A percentile compares a stretch with the other conserved stretches of the same genome.
Conservation (phyloP, 345 rosid genomes). For the Salix arbutifolia region DNA sequence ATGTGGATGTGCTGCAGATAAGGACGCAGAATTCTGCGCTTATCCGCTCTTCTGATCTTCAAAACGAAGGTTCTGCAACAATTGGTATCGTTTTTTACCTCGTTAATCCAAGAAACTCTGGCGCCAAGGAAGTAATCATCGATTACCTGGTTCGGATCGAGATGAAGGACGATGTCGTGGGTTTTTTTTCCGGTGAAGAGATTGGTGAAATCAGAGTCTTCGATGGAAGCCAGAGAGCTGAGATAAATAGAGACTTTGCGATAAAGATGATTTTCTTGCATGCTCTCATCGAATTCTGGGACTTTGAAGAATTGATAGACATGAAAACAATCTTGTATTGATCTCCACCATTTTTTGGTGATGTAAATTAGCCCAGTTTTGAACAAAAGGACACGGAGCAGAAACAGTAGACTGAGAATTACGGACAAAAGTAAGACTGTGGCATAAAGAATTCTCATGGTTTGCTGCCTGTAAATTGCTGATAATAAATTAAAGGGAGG, state of each 20-base stretch:
- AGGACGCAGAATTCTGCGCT: constrained; percentile 68
- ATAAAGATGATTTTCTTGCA: constrained; percentile 62
- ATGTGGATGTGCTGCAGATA: constrained; percentile 88
- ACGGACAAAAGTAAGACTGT: not conserved
- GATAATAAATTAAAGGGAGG: not conserved
- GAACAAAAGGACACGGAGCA: constrained; percentile 38
- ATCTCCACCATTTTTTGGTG: constrained; percentile 50
- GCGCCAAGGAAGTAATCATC: constrained; percentile 75
- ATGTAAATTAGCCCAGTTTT: constrained; percentile 52
- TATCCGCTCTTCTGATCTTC: constrained; percentile 71
- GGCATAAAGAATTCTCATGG: constrained; percentile 30
- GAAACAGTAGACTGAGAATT: constrained; percentile 6
- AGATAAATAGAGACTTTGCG: constrained; percentile 48
- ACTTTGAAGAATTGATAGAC: constrained; percentile 67
- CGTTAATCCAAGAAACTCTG: constrained; percentile 67
- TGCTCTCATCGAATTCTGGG: constrained; percentile 58
- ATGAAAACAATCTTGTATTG: constrained; percentile 45
- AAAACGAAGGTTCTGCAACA: constrained; percentile 39
- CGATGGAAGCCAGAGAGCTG: constrained; percentile 57
- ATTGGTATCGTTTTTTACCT: constrained; percentile 2
- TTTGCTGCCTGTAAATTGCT: not conserved
- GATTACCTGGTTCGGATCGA: constrained; percentile 59
- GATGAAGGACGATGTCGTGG: constrained; percentile 59
- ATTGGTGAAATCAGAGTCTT: constrained; percentile 76
- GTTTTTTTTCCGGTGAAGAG: constrained; percentile 65